A percentile compares a stretch with the other conserved stretches of the same genome.
Evolutionary conservation across 2,329 filamentous ascomycete genomes (phyloP).

Genomic region (Aspergillus terreus): DNA sequence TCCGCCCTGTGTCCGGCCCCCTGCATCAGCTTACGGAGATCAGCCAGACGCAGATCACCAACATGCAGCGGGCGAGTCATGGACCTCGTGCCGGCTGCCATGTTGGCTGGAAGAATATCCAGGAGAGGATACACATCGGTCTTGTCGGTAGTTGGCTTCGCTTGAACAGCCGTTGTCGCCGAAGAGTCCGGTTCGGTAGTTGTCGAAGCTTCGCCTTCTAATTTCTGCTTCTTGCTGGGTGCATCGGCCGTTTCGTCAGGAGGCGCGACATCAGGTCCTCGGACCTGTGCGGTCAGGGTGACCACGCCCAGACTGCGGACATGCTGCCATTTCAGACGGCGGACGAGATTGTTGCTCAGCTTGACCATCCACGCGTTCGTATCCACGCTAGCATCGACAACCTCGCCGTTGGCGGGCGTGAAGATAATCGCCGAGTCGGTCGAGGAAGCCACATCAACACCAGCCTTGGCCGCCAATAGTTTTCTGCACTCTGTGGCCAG

Average conservation of each 20-base stretch:
- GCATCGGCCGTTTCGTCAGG: slow-evolving; percentile 37
- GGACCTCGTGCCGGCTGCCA: slow-evolving; percentile 70
- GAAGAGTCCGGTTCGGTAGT: slow-evolving; percentile 18
- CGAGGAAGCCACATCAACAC: slow-evolving; percentile 34
- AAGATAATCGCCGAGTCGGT: slow-evolving; percentile 67
- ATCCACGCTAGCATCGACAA: slow-evolving; percentile 88
- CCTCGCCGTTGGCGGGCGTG: slow-evolving; percentile 69
- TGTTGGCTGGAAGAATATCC: slow-evolving; percentile 55
- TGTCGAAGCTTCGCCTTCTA: slow-evolving; percentile 45
- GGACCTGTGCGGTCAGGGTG: slow-evolving; percentile 75
- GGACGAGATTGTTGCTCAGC: slow-evolving; percentile 77
- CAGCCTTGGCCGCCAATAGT: slow-evolving; percentile 50
- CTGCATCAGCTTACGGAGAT: slow-evolving; percentile 81
- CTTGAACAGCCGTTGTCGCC: slow-evolving; percentile 16
- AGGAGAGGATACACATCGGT: slow-evolving; percentile 48
- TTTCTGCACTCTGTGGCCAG: slow-evolving; percentile 78
- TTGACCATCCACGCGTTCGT: slow-evolving; percentile 97
- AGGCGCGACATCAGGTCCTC: slow-evolving; percentile 42
- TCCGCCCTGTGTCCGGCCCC: slow-evolving; percentile 79
- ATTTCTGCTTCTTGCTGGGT: slow-evolving; percentile 51
- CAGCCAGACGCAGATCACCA: slow-evolving; percentile 83
- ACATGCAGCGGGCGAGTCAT: slow-evolving; percentile 88
- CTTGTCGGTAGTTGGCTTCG: slow-evolving; percentile 25
- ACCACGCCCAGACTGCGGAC: slow-evolving; percentile 87
- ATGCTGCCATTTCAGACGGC: slow-evolving; percentile 89